Base-by-base conservation (phyloP, 768 basidiomycete genomes). In the Scleroderma citrinum region DNA sequence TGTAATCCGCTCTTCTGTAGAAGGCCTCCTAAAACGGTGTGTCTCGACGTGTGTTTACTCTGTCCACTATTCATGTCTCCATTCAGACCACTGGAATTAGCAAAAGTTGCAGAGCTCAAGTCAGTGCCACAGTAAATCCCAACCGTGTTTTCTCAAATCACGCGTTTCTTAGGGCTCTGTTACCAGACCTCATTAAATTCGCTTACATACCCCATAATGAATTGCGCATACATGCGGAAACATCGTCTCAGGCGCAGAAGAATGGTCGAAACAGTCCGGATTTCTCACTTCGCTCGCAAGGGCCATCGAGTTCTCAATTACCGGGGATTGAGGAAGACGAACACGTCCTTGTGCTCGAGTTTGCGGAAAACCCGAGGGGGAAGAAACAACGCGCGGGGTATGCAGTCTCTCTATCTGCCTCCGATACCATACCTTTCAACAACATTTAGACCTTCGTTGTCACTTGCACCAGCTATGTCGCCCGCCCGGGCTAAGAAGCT, bases 51-150 rank as follows among this genome's bases (percentile, higher is more conserved):
- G 0, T 11, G 16, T 23, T 7, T 6, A 16, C 13, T 21, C 14
- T 19, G 24, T 38, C 8, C 4, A 46, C 7, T 3, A 29, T 37
- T 10, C 13, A 31, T 13, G 19, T 8, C n/a, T 44, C 50, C 43
- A 34, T 17, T 31, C 60, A 93, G 92, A 43, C 87, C 91, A 0
- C 71, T 94, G 19, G 85, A 92, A 51, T 70, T 92, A n/a, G 64
- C 70, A 35, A 78, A 80, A 55, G 81, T 95, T 17, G 85, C 91
- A 5, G 87, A 93, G 65, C 73, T 95, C 52, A 93, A 93, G 88
- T 92, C 51, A 51, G 59, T 31, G 10, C 20, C 31, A 16, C 43
- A 13, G 48, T 16, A 35, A 41, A 37, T 36, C 4, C 24, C 7
- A 41, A 50, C 36, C 44, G 31, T 16, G 41, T 50, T 39, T 24